Evolutionary conservation across 1,284 basidiomycete species (phyloP).

Genomic region (Papiliotrema fonsecae): DNA sequence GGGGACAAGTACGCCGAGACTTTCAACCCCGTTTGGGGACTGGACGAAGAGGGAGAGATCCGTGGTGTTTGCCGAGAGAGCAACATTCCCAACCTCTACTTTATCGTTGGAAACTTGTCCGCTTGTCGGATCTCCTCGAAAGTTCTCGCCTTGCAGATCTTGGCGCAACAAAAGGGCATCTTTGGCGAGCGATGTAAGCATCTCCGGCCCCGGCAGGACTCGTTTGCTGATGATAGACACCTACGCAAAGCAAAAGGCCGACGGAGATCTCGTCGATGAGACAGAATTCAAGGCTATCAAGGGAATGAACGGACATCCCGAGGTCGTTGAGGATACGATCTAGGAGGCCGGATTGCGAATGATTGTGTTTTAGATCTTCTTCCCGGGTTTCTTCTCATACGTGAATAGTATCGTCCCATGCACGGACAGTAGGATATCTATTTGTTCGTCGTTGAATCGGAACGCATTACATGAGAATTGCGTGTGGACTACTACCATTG

Average conservation of each 20-base stretch:
- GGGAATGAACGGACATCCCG: constrained; percentile 15
- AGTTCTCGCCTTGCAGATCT: constrained; percentile 60
- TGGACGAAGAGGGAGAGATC: constrained; percentile 59
- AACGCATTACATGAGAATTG: too few relatives aligned
- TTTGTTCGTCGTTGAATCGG: too few relatives aligned
- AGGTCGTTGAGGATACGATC: constrained; percentile 1
- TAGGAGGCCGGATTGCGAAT: too few relatives aligned
- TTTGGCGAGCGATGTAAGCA: constrained; percentile 51
- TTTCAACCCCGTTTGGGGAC: constrained; percentile 56
- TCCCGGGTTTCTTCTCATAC: too few relatives aligned
- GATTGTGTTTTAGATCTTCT: too few relatives aligned
- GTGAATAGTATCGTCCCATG: too few relatives aligned
- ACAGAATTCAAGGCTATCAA: constrained; percentile 23
- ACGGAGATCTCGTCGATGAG: constrained; percentile 19
- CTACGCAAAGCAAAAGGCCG: constrained; percentile 27
- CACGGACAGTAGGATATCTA: too few relatives aligned
- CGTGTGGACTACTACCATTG: too few relatives aligned
- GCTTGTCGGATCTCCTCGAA: constrained; percentile 57
- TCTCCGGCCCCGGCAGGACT: neutral
- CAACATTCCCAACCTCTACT: constrained; percentile 47
- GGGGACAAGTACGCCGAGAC: constrained; percentile 53
- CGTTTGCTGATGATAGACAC: constrained; percentile 17
- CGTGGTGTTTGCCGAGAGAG: constrained; percentile 53
- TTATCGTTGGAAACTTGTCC: constrained; percentile 53
- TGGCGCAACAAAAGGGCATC: constrained; percentile 56